A percentile compares a stretch with the other conserved stretches of the same genome.
phyloP scores from a whole-genome alignment of 78 protist genomes.

The Tieghemostelium lacteum region DNA sequence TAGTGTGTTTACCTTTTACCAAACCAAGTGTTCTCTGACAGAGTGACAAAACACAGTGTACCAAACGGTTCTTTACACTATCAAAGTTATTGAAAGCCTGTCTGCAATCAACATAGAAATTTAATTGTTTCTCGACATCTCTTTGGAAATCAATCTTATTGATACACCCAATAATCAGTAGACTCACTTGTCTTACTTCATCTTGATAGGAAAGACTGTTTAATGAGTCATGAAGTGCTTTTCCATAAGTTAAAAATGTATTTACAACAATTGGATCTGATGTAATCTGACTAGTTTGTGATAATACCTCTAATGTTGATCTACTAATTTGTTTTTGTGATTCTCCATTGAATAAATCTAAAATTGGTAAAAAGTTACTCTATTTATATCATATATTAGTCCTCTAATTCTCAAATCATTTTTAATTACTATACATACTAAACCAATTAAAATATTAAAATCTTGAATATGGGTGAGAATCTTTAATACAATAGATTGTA shows the following conservation, averaged over 20 bases:
- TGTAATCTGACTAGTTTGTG: constrained; percentile 24
- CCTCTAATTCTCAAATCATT: not conserved
- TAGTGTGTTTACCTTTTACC: constrained; percentile 82
- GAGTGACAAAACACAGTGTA: constrained; percentile 48
- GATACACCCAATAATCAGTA: constrained; percentile 73
- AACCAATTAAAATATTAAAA: constrained; percentile 63
- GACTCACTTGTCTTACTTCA: constrained; percentile 84
- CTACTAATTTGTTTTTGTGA: constrained; percentile 77
- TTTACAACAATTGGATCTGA: constrained; percentile 83
- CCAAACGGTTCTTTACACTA: constrained; percentile 77
- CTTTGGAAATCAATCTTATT: constrained; percentile 82
- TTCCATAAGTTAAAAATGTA: constrained; percentile 80
- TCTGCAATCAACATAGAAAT: constrained; percentile 90
- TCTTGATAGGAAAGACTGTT: constrained; percentile 79
- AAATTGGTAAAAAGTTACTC: constrained; percentile 84
- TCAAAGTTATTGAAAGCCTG: constrained; percentile 85
- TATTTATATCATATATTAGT: not conserved
- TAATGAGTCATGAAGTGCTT: constrained; percentile 87
- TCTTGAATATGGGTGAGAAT: constrained; percentile 69
- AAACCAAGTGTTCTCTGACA: constrained; percentile 60
- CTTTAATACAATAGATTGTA: constrained; percentile 83
- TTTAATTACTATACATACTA: constrained; percentile 27
- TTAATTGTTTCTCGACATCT: constrained; percentile 87
- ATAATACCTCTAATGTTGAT: constrained; percentile 74
- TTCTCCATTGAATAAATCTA: constrained; percentile 88